phyloP scores from a whole-genome alignment of 73 alveolate genomes.

The Stentor roeselii region DNA sequence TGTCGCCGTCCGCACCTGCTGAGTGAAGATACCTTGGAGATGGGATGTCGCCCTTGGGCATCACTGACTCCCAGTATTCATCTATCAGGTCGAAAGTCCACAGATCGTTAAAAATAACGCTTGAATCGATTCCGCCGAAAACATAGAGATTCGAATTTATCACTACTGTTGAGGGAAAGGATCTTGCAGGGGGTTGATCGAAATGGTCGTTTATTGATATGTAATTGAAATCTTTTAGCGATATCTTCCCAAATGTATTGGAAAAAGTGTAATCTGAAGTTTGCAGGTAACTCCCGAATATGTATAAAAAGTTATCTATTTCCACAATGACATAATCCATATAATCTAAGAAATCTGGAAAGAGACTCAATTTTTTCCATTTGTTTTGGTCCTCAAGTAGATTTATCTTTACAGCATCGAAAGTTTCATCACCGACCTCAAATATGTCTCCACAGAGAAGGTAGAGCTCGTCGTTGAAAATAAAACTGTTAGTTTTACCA shows the following conservation, averaged over 20 bases:
- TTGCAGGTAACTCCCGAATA: no score
- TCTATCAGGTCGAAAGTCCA: not conserved
- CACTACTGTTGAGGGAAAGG: not conserved
- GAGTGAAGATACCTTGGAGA: not conserved
- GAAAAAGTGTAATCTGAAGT: no score
- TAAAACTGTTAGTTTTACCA: not conserved
- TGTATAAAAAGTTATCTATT: no score
- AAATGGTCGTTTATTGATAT: no score
- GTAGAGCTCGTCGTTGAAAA: not conserved
- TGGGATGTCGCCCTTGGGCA: not conserved
- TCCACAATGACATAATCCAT: no score
- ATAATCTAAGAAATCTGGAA: no score
- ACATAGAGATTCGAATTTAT: not conserved
- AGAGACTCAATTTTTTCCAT: not conserved
- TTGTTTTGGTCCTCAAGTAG: not conserved
- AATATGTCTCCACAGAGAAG: not conserved
- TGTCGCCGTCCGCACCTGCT: constrained; percentile 7
- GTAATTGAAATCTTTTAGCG: no score
- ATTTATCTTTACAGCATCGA: not conserved
- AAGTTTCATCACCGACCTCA: not conserved
- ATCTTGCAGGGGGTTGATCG: constrained; percentile 14
- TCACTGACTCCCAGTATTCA: not conserved
- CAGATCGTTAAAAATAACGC: not conserved
- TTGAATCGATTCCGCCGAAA: constrained; percentile 5
- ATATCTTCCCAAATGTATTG: no score